Evolutionary conservation across 2,329 filamentous ascomycete species (phyloP).

Genomic region (Penicillium corylophilum): DNA sequence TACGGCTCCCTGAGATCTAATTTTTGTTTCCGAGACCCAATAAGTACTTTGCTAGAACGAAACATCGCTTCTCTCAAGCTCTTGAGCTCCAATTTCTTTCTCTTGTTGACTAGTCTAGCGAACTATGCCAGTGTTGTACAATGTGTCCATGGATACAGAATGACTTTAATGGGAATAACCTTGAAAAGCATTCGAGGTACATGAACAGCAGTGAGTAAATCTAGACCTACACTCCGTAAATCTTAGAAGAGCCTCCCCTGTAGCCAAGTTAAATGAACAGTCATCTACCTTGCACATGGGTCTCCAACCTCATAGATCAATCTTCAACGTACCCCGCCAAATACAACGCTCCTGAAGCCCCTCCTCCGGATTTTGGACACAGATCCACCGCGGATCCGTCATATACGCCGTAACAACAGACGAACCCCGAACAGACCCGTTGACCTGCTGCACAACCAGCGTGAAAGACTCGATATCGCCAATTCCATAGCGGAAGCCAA

Average conservation of each 20-base stretch:
- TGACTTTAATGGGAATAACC: background rate
- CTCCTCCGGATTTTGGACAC: background rate
- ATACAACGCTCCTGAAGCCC: constrained; percentile 5
- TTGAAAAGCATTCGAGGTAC: background rate
- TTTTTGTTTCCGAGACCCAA: background rate
- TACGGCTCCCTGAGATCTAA: background rate
- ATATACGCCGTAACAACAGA: constrained; percentile 6
- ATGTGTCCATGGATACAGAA: background rate
- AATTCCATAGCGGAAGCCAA: constrained; percentile 17
- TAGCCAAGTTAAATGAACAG: background rate
- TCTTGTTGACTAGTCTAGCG: background rate
- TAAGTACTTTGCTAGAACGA: background rate
- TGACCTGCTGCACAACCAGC: constrained; percentile 4
- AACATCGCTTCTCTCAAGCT: background rate
- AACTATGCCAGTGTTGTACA: background rate
- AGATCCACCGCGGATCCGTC: constrained; percentile 6
- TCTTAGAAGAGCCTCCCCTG: background rate
- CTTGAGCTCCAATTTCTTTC: background rate
- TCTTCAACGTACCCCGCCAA: constrained; percentile 4
- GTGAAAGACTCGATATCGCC: constrained; percentile 13
- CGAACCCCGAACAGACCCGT: background rate
- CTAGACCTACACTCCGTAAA: background rate
- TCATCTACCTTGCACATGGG: background rate
- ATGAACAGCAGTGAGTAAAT: background rate
- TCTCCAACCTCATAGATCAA: background rate